A percentile compares a stretch with the other conserved stretches of the same genome.
Conservation (phyloP, 2,329 filamentous ascomycete genomes). For the Aspergillus bombycis region DNA sequence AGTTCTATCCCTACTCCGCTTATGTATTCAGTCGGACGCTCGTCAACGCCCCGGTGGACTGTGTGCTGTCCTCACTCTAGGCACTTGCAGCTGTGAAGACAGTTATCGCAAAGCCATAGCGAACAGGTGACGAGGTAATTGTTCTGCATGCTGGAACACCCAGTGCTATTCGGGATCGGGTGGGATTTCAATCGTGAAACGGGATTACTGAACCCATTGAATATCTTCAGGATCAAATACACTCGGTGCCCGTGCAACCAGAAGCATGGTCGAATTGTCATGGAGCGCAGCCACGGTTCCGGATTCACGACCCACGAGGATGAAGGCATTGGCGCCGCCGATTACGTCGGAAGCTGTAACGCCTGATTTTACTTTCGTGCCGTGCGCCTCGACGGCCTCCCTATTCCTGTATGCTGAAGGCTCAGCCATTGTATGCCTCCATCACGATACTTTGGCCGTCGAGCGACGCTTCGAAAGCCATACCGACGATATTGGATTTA, state of each 20-base stretch:
- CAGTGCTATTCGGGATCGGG: neutral
- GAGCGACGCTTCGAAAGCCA: constrained; percentile 86
- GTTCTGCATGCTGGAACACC: too few species aligned
- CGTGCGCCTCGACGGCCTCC: constrained; percentile 86
- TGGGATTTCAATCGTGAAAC: neutral
- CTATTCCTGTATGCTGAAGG: constrained; percentile 89
- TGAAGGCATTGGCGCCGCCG: constrained; percentile 48
- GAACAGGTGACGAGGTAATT: neutral
- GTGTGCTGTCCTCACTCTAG: constrained; percentile 4
- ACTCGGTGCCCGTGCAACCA: neutral
- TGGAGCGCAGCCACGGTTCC: constrained; percentile 64
- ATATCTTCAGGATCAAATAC: neutral
- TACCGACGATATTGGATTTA: constrained; percentile 77
- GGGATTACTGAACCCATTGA: neutral
- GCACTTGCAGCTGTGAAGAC: neutral
- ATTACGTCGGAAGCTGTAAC: constrained; percentile 28
- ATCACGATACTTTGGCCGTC: constrained; percentile 89
- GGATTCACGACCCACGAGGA: constrained; percentile 60
- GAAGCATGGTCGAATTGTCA: constrained; percentile 60
- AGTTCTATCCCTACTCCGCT: neutral
- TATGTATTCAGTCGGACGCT: constrained; percentile 4
- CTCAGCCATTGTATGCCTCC: constrained; percentile 78
- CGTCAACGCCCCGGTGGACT: neutral
- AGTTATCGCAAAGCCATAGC: too few species aligned
- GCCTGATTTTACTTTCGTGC: constrained; percentile 66